Percentiles rank a stretch among this genome's conserved stretches.
These are phyloP conservation scores for Astragalus glycyphyllos DNA, from an alignment of 306 rosid species.

Conservation along the genomic window DNA sequence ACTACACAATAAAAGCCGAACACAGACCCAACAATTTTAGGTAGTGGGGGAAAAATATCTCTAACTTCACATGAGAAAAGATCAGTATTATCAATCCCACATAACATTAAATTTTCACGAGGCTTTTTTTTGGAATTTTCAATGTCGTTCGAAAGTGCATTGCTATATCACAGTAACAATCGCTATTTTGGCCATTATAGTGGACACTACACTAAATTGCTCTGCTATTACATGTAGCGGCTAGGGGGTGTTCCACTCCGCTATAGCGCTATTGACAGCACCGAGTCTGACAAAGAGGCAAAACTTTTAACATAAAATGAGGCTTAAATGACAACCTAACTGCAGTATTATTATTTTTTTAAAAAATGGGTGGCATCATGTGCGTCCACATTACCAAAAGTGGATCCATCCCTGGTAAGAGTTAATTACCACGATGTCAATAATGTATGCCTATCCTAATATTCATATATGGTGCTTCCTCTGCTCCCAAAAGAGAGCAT, in stretches of 20 bases:
- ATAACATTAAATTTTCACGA: too few relatives aligned
- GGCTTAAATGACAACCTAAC: constrained; percentile 18
- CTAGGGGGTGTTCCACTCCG: too few relatives aligned
- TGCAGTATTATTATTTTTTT: too few relatives aligned
- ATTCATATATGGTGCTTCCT: constrained; percentile 3
- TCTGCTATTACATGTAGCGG: too few relatives aligned
- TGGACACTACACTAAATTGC: too few relatives aligned
- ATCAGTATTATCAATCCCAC: too few relatives aligned
- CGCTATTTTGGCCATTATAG: too few relatives aligned
- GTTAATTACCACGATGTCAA: constrained; percentile 9
- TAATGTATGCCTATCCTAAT: constrained; percentile 17
- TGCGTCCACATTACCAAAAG: background rate
- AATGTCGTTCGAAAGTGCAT: too few relatives aligned
- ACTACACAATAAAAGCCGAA: background rate
- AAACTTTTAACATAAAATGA: background rate
- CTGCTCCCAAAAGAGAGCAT: background rate
- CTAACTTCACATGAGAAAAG: constrained; percentile 8
- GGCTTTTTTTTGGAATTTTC: too few relatives aligned
- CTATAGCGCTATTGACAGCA: too few relatives aligned
- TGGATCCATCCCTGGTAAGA: background rate
- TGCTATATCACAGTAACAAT: too few relatives aligned
- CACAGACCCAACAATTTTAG: constrained; percentile 5
- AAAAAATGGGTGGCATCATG: background rate
- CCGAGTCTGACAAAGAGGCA: background rate
- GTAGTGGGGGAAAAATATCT: background rate